Evolutionary conservation across 306 rosid genomes (phyloP), one percentile per base, ranked within the genome.

Genomic region (Herpetospermum pedunculosum): DNA sequence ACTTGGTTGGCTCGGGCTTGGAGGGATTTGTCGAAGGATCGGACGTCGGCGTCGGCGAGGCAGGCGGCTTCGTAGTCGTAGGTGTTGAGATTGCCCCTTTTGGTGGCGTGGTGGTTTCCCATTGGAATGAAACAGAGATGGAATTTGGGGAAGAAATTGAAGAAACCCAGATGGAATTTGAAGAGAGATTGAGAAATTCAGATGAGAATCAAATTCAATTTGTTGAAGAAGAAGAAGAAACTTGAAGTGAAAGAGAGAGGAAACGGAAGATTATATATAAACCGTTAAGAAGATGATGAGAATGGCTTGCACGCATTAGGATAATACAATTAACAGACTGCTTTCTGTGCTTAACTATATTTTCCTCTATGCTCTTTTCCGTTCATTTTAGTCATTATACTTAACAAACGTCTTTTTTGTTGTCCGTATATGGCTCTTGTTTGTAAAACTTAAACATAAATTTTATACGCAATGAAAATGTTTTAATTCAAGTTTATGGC

Each of bases 1-100:
- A 91, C 89, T 52, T 84, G 89, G 68, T 82, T 86, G 26, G 96
- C 91, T 40, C 97, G 84, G 12, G 86, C 77, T 38, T 91, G 96
- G 69, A 91, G 87, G 8, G 75, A 75, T 48, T 79, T 74, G 79
- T 94, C 97, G 70, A 91, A 94, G 30, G 90, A 76, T 18, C 84
- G 96, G 81, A 88, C 78, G 69, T 89, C 98, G 44, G 85, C 60
- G 78, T 94, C 98, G 23, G 74, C 50, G 79, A 76, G 81, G 83
- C 97, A 91, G 9, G 96, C 98, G 19, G 91, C 98, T 67, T 85
- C 92, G 60, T 94, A 94, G 0, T 85, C 92, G 60, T 94, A 94
- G 0, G 82, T 41, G 9, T 12, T 19, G 19, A 57, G 64, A 28
- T 57, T 8, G 13, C 6, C 4, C 0, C 8, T 10, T 63, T 37